Evolutionary conservation across 768 basidiomycete genomes (phyloP), one percentile per base, ranked within the genome.

Genomic region (Agrocybe praecox): DNA sequence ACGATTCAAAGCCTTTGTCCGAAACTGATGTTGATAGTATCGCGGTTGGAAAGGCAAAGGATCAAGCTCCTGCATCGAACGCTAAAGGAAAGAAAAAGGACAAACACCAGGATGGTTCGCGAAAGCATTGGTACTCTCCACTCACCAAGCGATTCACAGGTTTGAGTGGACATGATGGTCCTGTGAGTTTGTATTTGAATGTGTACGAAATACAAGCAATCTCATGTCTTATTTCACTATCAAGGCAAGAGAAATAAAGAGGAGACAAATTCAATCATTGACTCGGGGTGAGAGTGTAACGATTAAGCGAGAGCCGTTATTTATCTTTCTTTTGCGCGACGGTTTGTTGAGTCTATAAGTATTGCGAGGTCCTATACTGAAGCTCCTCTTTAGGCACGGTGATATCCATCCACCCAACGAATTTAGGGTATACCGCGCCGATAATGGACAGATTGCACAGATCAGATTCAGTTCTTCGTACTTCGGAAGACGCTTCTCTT

Each of bases 301-400:
- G 34, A 80, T 89, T 15, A 75, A 74, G 52, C 75, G 86, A 46
- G 75, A 81, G 46, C 85, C 88, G 9, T 71, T 89, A 67, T 88
- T 80, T 65, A 80, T 88, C 34, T 89, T 89, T 69, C 74, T 90
- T 29, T 75, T 84, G 57, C 76, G 82, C 46, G 83, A 89, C 62
- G 87, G 78, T 75, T 56, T n/a, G 59, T 45, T 32, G 42, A n/a
- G n/a, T n/a, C 33, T 47, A 29, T 29, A n/a, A n/a, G n/a, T n/a
- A n/a, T n/a, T n/a, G n/a, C n/a, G n/a, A n/a, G n/a, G n/a, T n/a
- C n/a, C n/a, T n/a, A n/a, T 29, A 29, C 26, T 29, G 5, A 29
- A 29, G 26, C 46, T 36, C 12, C n/a, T 55, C 11, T 61, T 33
- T 47, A 78, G 77, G 86, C 36, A 87, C 85, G 32, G 80, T 88